These are phyloP conservation scores for Fragilaria crotonensis DNA, from an alignment of 108 stramenopile genomes.

Conservation along the genomic window DNA sequence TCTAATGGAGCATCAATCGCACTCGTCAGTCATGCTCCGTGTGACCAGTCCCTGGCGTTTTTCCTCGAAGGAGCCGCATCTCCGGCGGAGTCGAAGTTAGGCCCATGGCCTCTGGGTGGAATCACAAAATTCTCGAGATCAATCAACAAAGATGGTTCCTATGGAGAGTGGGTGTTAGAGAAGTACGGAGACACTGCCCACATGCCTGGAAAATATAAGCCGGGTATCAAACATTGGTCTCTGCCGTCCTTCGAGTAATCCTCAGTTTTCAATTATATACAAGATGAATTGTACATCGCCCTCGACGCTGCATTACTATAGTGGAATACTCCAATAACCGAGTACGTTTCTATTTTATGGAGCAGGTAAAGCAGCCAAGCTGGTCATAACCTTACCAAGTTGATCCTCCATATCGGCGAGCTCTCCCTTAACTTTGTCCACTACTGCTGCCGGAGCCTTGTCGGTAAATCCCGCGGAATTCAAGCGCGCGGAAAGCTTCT, in stretches of 20 bases:
- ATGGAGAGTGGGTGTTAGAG: constrained; percentile 45
- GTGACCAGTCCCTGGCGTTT: constrained; percentile 54
- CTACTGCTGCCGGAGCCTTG: constrained; percentile 79
- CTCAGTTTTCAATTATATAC: no score
- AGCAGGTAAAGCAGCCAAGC: constrained; percentile 1
- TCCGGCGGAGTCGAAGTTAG: constrained; percentile 22
- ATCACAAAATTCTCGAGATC: constrained; percentile 49
- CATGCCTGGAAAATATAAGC: constrained; percentile 63
- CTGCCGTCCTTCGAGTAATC: constrained; percentile 33
- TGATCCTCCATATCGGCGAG: constrained; percentile 80
- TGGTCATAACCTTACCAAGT: constrained; percentile 48
- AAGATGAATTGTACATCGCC: neutral
- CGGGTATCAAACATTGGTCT: constrained; percentile 53
- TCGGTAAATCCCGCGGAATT: constrained; percentile 79
- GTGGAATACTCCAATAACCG: neutral
- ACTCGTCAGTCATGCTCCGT: constrained; percentile 69
- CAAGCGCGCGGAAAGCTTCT: constrained; percentile 66
- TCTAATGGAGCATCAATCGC: constrained; percentile 27
- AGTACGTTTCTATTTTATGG: neutral
- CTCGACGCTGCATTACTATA: neutral
- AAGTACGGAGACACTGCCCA: constrained; percentile 53
- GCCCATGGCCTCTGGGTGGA: constrained; percentile 60
- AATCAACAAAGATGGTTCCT: constrained; percentile 3
- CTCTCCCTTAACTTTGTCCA: constrained; percentile 75
- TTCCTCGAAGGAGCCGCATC: constrained; percentile 33